phyloP scores from a whole-genome alignment of 192 early-diverging fungal species.

The Coemansia sp. region DNA sequence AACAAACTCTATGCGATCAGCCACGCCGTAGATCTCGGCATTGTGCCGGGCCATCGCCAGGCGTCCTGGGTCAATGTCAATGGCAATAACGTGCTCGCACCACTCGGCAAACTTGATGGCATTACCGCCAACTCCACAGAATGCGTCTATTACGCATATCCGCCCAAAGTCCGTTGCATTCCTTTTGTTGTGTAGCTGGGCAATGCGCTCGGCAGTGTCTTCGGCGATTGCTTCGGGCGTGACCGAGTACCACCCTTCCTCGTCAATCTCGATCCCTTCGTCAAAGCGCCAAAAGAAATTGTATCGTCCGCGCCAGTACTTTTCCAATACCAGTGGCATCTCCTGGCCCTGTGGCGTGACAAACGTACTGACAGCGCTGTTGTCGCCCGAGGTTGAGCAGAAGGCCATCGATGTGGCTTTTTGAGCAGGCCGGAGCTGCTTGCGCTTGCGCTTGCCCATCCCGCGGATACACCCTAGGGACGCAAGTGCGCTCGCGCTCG shows the following conservation, averaged over 20 bases:
- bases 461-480: too few species aligned
- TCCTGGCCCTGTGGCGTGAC: slow-evolving; percentile 16
- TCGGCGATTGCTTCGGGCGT: slow-evolving; percentile 87
- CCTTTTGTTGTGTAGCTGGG: slow-evolving; percentile 32
- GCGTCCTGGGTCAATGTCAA: slow-evolving; percentile 82
- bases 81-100: slow-evolving; percentile 86
- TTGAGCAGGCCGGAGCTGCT: not conserved
- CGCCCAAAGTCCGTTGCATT: slow-evolving; percentile 16
- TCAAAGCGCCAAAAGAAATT: slow-evolving; percentile 82
- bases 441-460: slow-evolving; percentile 16
- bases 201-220: slow-evolving; percentile 61
- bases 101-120: slow-evolving; percentile 92
- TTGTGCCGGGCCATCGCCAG: slow-evolving; percentile 82
- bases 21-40: slow-evolving; percentile 86
- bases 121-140: slow-evolving; percentile 96
- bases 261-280: slow-evolving; percentile 81
- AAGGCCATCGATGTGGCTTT: not conserved
- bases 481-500: too few species aligned
- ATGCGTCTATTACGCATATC: slow-evolving; percentile 87
- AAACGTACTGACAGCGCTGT: not conserved
- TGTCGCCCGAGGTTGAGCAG: not conserved
- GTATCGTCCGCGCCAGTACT: slow-evolving; percentile 86
- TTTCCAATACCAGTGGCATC: slow-evolving; percentile 40
- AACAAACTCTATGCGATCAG: slow-evolving; percentile 89
- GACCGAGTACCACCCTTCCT: slow-evolving; percentile 92